phyloP scores from a whole-genome alignment of 2,329 filamentous ascomycete species.

The Ceratocystiopsis sp. region DNA sequence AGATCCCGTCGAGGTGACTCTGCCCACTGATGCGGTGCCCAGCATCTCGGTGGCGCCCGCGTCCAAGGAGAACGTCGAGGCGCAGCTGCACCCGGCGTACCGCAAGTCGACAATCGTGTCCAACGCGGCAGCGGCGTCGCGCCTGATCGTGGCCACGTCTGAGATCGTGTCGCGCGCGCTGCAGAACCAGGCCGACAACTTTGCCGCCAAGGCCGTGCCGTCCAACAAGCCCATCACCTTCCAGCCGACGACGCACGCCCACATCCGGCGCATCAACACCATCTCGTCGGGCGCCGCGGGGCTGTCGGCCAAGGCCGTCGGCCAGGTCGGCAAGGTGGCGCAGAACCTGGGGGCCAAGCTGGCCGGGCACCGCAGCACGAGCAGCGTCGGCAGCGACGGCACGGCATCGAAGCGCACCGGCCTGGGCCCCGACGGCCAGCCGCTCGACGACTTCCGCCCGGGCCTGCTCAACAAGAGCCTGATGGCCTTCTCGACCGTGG shows the following conservation, averaged over 20 bases:
- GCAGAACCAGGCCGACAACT: constrained; percentile 59
- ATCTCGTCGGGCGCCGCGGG: constrained; percentile 65
- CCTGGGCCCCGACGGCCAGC: constrained; percentile 53
- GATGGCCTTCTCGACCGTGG: constrained; percentile 90
- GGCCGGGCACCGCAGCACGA: constrained; percentile 18
- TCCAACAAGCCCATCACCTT: constrained; percentile 72
- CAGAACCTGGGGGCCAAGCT: constrained; percentile 77
- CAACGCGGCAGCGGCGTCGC: constrained; percentile 73
- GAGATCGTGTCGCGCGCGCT: constrained; percentile 63
- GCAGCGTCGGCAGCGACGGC: not conserved
- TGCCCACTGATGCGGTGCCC: constrained; percentile 49
- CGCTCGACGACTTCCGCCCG: constrained; percentile 56
- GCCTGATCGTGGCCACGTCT: constrained; percentile 79
- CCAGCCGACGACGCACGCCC: constrained; percentile 64
- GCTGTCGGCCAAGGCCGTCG: constrained; percentile 72
- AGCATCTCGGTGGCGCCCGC: constrained; percentile 50
- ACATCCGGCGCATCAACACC: constrained; percentile 78
- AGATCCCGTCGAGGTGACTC: constrained; percentile 67
- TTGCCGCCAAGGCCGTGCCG: constrained; percentile 66
- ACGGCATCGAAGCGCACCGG: constrained; percentile 26
- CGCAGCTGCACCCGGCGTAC: constrained; percentile 80
- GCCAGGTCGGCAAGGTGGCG: constrained; percentile 64
- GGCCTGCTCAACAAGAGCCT: constrained; percentile 88
- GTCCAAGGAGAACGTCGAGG: constrained; percentile 53
- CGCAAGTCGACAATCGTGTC: constrained; percentile 73